Base-by-base conservation (phyloP, 176 grass and related monocot species). In the Dendrocalamus sinicus region DNA sequence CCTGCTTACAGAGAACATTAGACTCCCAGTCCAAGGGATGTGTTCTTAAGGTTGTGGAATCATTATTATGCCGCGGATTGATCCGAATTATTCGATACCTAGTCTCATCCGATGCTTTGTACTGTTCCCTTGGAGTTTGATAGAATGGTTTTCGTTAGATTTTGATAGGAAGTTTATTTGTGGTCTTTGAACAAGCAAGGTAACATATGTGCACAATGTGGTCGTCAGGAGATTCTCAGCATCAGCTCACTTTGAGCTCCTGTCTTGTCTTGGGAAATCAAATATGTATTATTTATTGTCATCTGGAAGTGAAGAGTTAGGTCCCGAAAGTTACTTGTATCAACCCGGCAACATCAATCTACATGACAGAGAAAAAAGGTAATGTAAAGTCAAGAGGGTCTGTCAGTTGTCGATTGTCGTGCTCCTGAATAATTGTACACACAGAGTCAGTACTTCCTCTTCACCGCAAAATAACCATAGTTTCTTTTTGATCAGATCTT, bases 401-500 rank as follows among this genome's bases (percentile, higher is more conserved):
- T 43, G 22, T 30, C 7, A 15, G 23, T 16, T 37, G 26, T 72
- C 19, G 28, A 73, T 78, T 65, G n/a, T 11, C 30, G 60, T 82
- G 12, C 28, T 20, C 70, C 15, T 71, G 17, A 81, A 24, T 26
- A 70, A 19, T 77, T 58, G 37, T 68, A 12, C 45, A 23, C 16
- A 30, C n/a, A 14, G 61, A 26, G 20, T 59, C 11, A 11, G 3
- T 59, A 59, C 57, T 59, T 59, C 17, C 8, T 57, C 57, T 11
- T 59, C 57, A 24, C 9, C 3, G 23, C 58, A 23, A 60, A 12
- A 54, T 2, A 40, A 9, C 50, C 43, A 72, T 12, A 28, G 30
- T 48, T 47, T 69, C 15, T 43, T 51, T 64, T 76, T 41, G 10
- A 66, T 53, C 85, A 13, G 23, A 73, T 32, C 81, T 73, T 50